A percentile compares a stretch with the other conserved stretches of the same genome.
These are phyloP conservation scores for Lactarius sp. DNA, from an alignment of 768 basidiomycete species.

Conservation along the genomic window DNA sequence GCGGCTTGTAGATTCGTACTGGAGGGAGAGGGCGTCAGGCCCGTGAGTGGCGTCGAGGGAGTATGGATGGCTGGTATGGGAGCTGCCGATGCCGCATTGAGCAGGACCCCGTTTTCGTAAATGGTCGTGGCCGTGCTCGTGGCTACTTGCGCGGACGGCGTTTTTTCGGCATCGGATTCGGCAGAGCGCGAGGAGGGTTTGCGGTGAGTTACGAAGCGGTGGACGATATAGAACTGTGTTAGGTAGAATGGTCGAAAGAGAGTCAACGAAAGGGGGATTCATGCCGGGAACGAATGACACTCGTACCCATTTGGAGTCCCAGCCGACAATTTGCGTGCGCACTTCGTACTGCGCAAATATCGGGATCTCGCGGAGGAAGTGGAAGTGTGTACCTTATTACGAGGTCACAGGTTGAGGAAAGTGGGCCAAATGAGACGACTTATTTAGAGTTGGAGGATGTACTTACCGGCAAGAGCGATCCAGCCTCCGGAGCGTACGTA, in stretches of 20 bases:
- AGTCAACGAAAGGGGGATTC: background rate
- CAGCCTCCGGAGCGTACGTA: slow-evolving; percentile 57
- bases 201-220: slow-evolving; percentile 57
- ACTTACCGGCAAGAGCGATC: slow-evolving; percentile 48
- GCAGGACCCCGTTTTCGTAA: background rate
- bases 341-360: slow-evolving; percentile 60
- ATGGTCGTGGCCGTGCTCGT: background rate
- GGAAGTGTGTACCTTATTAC: slow-evolving; percentile 54
- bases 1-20: background rate
- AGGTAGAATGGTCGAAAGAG: background rate
- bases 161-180: slow-evolving; percentile 19
- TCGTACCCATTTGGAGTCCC: slow-evolving; percentile 80
- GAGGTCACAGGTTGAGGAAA: background rate
- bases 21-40: slow-evolving; percentile 12
- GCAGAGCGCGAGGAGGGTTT: slow-evolving; percentile 30
- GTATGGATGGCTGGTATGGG: slow-evolving; percentile 15
- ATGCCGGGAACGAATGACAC: background rate
- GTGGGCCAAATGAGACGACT: background rate
- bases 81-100: background rate
- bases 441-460: background rate
- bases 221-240: slow-evolving; percentile 54
- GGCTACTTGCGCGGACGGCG: slow-evolving; percentile 31
- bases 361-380: slow-evolving; percentile 67
- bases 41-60: slow-evolving; percentile 6
- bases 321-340: slow-evolving; percentile 48